A percentile compares a stretch with the other conserved stretches of the same genome.
Evolutionary conservation across 768 basidiomycete genomes (phyloP).

Genomic region (Hypholoma fasciculare): DNA sequence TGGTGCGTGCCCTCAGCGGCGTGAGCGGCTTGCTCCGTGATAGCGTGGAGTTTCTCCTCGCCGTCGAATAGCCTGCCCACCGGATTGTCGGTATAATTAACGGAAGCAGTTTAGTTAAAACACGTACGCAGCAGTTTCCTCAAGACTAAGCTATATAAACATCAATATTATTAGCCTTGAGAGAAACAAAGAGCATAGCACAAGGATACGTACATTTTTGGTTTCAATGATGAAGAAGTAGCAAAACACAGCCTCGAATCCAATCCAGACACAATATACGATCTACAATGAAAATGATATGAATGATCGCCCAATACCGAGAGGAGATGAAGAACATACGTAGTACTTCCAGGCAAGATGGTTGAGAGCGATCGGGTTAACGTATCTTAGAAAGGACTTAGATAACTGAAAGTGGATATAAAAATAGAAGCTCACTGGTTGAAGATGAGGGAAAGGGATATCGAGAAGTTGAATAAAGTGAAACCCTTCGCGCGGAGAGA

Average conservation of each 20-base stretch:
- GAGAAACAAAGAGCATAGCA: not conserved
- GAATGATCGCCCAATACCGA: not conserved
- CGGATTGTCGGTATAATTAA: constrained; percentile 2
- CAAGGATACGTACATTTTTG: constrained; percentile 29
- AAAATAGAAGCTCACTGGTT: constrained; percentile 42
- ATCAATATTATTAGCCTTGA: not conserved
- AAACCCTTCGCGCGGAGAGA: constrained; percentile 69
- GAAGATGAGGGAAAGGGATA: constrained; percentile 66
- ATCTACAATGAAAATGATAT: constrained; percentile 18
- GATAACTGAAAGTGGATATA: not conserved
- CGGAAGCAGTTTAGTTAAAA: not conserved
- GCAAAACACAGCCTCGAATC: constrained; percentile 50
- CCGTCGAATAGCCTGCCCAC: constrained; percentile 52
- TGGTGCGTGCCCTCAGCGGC: constrained; percentile 16
- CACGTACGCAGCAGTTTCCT: constrained; percentile 57
- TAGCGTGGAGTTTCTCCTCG: constrained; percentile 40
- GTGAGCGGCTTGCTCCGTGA: constrained; percentile 28
- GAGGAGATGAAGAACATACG: constrained; percentile 26
- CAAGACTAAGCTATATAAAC: constrained; percentile 44
- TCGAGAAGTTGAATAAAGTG: constrained; percentile 60
- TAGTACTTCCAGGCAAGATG: constrained; percentile 66
- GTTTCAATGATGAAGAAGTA: constrained; percentile 60
- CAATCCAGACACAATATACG: constrained; percentile 58
- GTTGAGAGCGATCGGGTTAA: constrained; percentile 44
- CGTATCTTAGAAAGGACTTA: constrained; percentile 35